Base-by-base conservation (phyloP, 176 grass and related monocot species). In the Aegilops longissima region DNA sequence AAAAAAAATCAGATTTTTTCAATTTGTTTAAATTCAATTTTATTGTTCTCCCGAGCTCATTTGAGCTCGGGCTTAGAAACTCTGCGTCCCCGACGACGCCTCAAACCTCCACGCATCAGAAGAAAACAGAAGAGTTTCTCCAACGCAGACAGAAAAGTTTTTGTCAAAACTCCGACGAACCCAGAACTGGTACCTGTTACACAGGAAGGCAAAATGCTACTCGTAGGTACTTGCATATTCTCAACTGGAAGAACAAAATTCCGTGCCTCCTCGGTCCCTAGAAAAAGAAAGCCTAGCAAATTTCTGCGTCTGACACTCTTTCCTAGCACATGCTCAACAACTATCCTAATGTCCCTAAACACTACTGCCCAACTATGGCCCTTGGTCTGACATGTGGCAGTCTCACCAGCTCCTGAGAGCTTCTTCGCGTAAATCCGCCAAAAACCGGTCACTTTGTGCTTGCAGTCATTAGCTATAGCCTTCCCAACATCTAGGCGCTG, bases 401-500 rank as follows among this genome's bases (percentile, higher is more conserved):
- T 18, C 66, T 61, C 9, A n/a, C 39, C 49, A 9, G 5, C 63
- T 12, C 35, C 35, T 6, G 80, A 73, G 38, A 39, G 38, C 38
- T 39, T 39, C 38, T 39, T 39, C 8, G 38, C 8, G 8, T 40
- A 61, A 56, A 85, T 67, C 71, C 38, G 1, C 23, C 7, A 40
- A 25, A 84, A 79, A n/a, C 45, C 10, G 18, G 4, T 18, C 35
- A 16, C 34, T 23, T 77, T 31, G 70, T 79, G 47, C 67, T 66
- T 77, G 35, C 33, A 27, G 21, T 35, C 44, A 16, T 65, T 72
- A 65, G 30, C 70, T 44, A 78, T 61, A 81, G 30, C 21, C 34
- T 42, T 83, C 89, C 75, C 66, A 38, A 65, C 51, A 75, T 38
- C 38, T 61, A 72, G 66, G 73, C 4, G 23, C 40, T 72, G 17